These are phyloP conservation scores for Phaseolus lunatus DNA, from an alignment of 306 rosid species.

Conservation along the genomic window DNA sequence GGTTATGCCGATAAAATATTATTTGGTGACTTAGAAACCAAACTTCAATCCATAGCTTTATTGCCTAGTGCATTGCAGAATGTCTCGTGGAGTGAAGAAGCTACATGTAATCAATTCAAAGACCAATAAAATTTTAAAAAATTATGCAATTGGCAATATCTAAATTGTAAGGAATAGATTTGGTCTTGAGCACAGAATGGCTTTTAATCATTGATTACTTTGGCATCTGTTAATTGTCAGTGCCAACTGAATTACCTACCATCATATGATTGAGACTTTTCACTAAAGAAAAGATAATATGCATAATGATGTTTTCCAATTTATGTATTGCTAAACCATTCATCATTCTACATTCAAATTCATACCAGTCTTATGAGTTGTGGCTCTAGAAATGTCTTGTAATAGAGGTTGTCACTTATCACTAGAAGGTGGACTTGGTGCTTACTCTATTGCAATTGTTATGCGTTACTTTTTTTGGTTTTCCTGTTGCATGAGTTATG, in stretches of 20 bases:
- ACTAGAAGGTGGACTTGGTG: too few species aligned
- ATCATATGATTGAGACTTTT: slow-evolving; percentile 43
- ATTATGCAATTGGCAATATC: slow-evolving; percentile 24
- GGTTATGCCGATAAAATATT: background rate
- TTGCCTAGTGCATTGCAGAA: background rate
- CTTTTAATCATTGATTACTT: slow-evolving; percentile 17
- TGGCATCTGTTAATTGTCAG: slow-evolving; percentile 21
- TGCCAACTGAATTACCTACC: slow-evolving; percentile 57
- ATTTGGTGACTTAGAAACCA: slow-evolving; percentile 22
- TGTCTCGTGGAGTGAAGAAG: slow-evolving; percentile 26
- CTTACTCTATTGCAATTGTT: background rate
- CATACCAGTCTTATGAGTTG: background rate
- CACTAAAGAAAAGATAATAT: slow-evolving; percentile 33
- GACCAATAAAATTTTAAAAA: background rate
- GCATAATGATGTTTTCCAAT: background rate
- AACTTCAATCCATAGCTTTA: slow-evolving; percentile 12
- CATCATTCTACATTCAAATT: background rate
- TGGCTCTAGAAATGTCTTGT: background rate
- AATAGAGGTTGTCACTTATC: too few species aligned
- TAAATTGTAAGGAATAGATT: slow-evolving; percentile 26
- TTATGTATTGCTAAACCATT: background rate
- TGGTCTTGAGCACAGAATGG: slow-evolving; percentile 32
- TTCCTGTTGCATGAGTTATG: background rate
- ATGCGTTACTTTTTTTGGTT: background rate
- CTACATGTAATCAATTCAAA: slow-evolving; percentile 17